phyloP scores from a whole-genome alignment of 2,329 filamentous ascomycete genomes.

The Talaromyces amestolkiae region DNA sequence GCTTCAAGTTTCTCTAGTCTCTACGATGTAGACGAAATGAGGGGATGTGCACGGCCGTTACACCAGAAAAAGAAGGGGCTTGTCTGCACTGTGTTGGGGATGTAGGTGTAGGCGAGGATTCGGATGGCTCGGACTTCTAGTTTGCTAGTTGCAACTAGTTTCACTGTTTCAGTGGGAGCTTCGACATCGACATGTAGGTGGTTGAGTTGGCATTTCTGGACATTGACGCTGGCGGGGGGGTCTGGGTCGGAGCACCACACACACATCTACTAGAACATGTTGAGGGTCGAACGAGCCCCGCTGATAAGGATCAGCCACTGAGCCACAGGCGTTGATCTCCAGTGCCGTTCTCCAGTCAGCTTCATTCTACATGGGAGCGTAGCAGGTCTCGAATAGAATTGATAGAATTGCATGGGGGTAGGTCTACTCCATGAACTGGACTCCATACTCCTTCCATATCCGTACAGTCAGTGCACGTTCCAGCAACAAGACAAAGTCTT shows the following conservation, averaged over 20 bases:
- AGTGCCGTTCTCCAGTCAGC: background rate
- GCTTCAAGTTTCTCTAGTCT: background rate
- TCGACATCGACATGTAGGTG: background rate
- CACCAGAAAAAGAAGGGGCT: background rate
- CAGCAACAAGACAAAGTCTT: too few species aligned
- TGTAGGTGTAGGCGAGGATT: background rate
- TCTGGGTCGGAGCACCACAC: background rate
- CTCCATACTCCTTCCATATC: background rate
- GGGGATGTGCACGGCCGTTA: background rate
- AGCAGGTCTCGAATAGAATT: too few species aligned
- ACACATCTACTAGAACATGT: too few species aligned
- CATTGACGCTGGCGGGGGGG: background rate
- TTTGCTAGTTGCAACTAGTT: background rate
- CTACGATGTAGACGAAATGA: background rate
- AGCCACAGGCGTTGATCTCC: slow-evolving; percentile 5
- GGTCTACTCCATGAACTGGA: background rate
- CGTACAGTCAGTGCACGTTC: background rate
- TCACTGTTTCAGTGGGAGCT: background rate
- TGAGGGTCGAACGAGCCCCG: background rate
- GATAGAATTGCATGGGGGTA: too few species aligned
- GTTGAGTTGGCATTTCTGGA: background rate
- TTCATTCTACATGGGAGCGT: background rate
- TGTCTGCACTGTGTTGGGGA: background rate
- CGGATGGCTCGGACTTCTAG: slow-evolving; percentile 4
- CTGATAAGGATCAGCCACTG: slow-evolving; percentile 9